Evolutionary conservation across 2,329 filamentous ascomycete genomes (phyloP), one percentile per base, ranked within the genome.

Genomic region (Hypomyces rosellus): DNA sequence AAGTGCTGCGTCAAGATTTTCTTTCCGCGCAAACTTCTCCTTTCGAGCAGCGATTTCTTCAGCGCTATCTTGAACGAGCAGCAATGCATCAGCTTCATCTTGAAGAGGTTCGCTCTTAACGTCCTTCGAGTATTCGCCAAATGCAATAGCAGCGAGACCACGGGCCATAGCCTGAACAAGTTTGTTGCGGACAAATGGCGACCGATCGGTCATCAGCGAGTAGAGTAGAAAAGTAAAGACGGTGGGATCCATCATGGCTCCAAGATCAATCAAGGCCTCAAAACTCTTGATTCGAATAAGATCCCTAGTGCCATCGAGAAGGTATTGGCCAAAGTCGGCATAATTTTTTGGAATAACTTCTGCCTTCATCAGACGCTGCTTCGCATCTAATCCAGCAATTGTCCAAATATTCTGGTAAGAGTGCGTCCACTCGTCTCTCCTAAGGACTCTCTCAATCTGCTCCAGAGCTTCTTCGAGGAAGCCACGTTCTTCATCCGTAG

Each of bases 321-420:
- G 69, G 59, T 86, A 86, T 56, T 82, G 78, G 18, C 79, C 72
- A 60, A 85, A 85, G 51, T 81, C 76, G 36, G 78, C 56, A 1
- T 76, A 74, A 38, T 74, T 70, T 33, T 69, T 63, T 1, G 76
- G 74, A 34, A 85, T 82, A 14, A 85, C 75, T 14, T 77, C 74
- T 3, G 78, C 78, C 65, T 84, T 83, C 82, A 85, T 85, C 46
- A 86, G 67, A 38, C 70, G 72, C 59, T 76, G 74, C 60, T 83
- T 80, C 50, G 82, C 83, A 50, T 82, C 76, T 40, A 86, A 65
- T 4, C 79, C 79, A 15, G 83, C 78, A 54, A 76, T 74, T 15
- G 83, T 84, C 74, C 81, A 82, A 49, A 83, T 75, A 54, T 86
- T 87, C 53, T 85, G 81, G 60, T 84, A 85, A 3, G 82, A 85